These are phyloP conservation scores for Phaffia rhodozyma DNA, from an alignment of 1,284 basidiomycete species.

Conservation along the genomic window DNA sequence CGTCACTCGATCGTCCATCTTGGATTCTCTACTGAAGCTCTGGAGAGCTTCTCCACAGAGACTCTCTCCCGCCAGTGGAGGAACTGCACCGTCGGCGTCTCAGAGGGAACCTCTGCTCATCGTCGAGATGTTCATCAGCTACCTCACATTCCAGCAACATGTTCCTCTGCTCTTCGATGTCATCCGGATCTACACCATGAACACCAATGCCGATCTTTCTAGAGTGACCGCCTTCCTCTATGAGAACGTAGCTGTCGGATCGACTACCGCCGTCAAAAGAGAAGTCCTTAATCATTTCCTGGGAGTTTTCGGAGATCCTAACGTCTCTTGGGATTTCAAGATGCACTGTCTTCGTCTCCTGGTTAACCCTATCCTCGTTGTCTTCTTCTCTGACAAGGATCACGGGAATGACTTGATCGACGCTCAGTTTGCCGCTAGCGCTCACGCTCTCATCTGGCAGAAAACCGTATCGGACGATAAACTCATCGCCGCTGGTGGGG, in stretches of 20 bases:
- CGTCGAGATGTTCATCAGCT: constrained; percentile 59
- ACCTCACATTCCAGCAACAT: constrained; percentile 50
- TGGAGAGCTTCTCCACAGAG: constrained; percentile 47
- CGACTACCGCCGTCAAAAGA: constrained; percentile 53
- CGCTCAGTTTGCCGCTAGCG: constrained; percentile 51
- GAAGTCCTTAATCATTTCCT: constrained; percentile 77
- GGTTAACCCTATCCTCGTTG: constrained; percentile 75
- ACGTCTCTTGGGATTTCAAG: constrained; percentile 65
- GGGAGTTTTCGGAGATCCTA: constrained; percentile 61
- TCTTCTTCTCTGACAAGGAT: constrained; percentile 51
- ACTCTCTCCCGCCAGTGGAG: constrained; percentile 28
- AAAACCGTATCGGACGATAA: constrained; percentile 46
- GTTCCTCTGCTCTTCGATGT: constrained; percentile 85
- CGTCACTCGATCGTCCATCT: constrained; percentile 41
- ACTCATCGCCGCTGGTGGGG: constrained; percentile 51
- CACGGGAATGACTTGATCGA: constrained; percentile 49
- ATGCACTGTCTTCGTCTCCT: constrained; percentile 75
- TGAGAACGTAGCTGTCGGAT: constrained; percentile 56
- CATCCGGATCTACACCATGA: constrained; percentile 68
- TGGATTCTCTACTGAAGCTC: constrained; percentile 56
- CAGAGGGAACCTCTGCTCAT: constrained; percentile 58
- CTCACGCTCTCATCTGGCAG: constrained; percentile 70
- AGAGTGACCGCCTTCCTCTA: constrained; percentile 80
- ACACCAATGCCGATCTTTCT: constrained; percentile 70
- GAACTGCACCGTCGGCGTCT: constrained; percentile 39